phyloP scores from a whole-genome alignment of 2,329 filamentous ascomycete species.

The Boeremia lycopersici region DNA sequence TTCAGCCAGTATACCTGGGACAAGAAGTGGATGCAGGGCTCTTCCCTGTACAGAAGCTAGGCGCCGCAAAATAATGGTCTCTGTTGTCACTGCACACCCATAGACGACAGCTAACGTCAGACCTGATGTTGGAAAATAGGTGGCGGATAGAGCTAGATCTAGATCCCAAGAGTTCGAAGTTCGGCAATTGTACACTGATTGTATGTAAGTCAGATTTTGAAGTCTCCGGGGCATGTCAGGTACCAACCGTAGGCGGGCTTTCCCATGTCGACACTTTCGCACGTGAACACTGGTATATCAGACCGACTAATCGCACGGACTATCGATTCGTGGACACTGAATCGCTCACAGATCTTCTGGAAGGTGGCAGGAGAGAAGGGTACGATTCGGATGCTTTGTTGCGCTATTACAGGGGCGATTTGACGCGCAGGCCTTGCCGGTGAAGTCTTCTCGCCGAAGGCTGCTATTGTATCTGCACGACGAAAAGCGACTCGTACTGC shows the following conservation, averaged over 20 bases:
- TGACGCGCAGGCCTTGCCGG: background rate
- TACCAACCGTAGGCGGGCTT: slow-evolving; percentile 2
- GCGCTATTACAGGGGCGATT: background rate
- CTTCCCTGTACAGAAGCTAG: slow-evolving; percentile 9
- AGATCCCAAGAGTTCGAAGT: slow-evolving; percentile 22
- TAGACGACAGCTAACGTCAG: slow-evolving; percentile 25
- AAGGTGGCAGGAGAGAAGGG: slow-evolving; percentile 12
- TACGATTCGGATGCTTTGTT: background rate
- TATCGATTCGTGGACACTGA: slow-evolving; percentile 23
- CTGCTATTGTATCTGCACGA: background rate
- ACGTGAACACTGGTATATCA: slow-evolving; percentile 20
- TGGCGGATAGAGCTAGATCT: slow-evolving; percentile 25
- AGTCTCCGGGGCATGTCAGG: background rate
- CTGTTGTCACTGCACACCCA: slow-evolving; percentile 12
- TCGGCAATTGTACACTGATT: slow-evolving; percentile 27
- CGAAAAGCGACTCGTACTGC: too few species aligned
- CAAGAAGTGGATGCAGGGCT: slow-evolving; percentile 21
- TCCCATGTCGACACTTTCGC: slow-evolving; percentile 18
- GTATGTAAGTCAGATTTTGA: too few species aligned
- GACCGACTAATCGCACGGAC: slow-evolving; percentile 17
- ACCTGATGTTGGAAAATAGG: slow-evolving; percentile 13
- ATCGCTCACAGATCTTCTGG: slow-evolving; percentile 5
- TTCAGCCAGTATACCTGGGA: slow-evolving; percentile 25
- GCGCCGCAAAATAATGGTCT: slow-evolving; percentile 17
- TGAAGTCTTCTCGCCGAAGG: background rate